Percentiles rank a stretch among this genome's conserved stretches.
Evolutionary conservation across 139 green algal species (phyloP).

Genomic region (Deuterostichococcus epilithicus): DNA sequence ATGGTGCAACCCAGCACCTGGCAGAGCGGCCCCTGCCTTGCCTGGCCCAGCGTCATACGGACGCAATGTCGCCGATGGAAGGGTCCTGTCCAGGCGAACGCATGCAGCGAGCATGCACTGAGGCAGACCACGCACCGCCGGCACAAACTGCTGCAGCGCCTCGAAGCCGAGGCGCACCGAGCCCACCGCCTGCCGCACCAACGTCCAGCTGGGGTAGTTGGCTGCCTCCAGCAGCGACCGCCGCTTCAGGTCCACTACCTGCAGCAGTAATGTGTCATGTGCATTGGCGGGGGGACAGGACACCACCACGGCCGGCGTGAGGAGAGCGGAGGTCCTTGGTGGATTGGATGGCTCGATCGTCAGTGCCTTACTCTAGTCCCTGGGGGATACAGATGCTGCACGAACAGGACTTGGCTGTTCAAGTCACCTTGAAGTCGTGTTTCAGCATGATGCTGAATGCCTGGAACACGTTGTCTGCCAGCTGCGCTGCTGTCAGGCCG

Average conservation of each 20-base stretch:
- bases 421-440: slow-evolving; percentile 40
- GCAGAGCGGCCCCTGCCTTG: no score
- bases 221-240: slow-evolving; percentile 49
- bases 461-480: slow-evolving; percentile 43
- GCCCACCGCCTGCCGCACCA: slow-evolving; percentile 75
- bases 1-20: no score
- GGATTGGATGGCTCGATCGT: not conserved
- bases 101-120: no score
- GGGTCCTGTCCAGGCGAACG: no score
- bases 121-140: slow-evolving; percentile 39
- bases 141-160: slow-evolving; percentile 58
- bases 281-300: not conserved
- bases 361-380: not conserved
- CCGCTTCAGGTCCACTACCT: slow-evolving; percentile 64
- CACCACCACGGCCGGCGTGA: not conserved
- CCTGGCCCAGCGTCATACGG: no score
- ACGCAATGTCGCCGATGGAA: no score
- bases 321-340: not conserved
- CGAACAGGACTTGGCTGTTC: not conserved
- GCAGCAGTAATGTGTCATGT: not conserved
- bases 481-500: slow-evolving; percentile 26
- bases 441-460: slow-evolving; percentile 66
- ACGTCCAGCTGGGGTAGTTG: slow-evolving; percentile 80
- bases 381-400: not conserved
- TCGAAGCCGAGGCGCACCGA: slow-evolving; percentile 62